These are phyloP conservation scores for Dictyostelium capitatum DNA, from an alignment of 78 protist genomes.

Conservation along the genomic window DNA sequence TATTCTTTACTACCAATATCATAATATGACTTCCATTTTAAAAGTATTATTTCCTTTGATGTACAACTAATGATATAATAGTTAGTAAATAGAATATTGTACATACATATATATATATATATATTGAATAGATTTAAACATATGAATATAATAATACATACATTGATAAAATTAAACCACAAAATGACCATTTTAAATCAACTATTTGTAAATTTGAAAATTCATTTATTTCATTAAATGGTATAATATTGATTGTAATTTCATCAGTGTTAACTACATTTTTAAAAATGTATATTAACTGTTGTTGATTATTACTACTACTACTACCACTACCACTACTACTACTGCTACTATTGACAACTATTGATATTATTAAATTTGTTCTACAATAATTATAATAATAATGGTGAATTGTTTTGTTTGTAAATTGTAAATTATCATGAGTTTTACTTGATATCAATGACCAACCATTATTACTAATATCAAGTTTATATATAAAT, in stretches of 20 bases:
- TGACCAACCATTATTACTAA: too few relatives aligned
- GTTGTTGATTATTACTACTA: too few relatives aligned
- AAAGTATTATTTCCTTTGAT: neutral
- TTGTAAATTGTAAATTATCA: neutral
- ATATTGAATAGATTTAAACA: neutral
- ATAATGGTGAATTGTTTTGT: neutral
- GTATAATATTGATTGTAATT: neutral
- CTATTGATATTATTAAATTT: neutral
- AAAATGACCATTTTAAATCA: conserved; percentile 8
- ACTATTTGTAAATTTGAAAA: neutral
- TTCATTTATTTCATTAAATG: neutral
- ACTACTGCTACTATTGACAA: too few relatives aligned
- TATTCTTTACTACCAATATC: neutral
- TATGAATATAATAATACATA: neutral
- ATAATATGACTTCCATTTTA: neutral
- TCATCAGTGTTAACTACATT: neutral
- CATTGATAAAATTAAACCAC: neutral
- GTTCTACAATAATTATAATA: neutral
- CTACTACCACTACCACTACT: too few relatives aligned
- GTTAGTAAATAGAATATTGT: too few relatives aligned
- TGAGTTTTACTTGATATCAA: neutral
- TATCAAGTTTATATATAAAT: neutral
- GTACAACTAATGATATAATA: neutral
- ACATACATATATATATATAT: too few relatives aligned
- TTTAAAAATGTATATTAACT: neutral